A percentile compares a stretch with the other conserved stretches of the same genome.
phyloP scores from a whole-genome alignment of 352 stramenopile species.

The Globisporangium paddicum region DNA sequence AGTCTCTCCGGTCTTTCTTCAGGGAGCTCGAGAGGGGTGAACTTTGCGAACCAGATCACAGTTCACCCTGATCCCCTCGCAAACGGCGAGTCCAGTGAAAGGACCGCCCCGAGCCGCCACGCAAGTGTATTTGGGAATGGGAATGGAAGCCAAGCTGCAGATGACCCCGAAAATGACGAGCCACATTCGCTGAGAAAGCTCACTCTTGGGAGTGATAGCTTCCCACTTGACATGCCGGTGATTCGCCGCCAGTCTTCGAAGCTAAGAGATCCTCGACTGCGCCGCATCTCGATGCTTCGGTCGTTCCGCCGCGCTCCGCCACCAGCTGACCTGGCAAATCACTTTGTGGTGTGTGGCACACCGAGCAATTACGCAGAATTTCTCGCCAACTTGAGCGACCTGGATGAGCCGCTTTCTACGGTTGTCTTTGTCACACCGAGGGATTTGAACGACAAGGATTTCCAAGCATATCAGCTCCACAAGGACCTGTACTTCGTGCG shows the following conservation, averaged over 20 bases:
- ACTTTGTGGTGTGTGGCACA: constrained; percentile 70
- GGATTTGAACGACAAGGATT: constrained; percentile 44
- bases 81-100: background rate
- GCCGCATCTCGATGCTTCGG: constrained; percentile 33
- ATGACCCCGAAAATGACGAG: background rate
- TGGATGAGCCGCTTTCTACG: constrained; percentile 26
- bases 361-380: constrained; percentile 57
- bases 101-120: background rate
- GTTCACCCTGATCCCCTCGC: background rate
- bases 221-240: background rate
- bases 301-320: constrained; percentile 23
- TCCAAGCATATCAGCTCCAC: constrained; percentile 34
- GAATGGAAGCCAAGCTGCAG: background rate
- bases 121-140: background rate
- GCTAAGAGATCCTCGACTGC: constrained; percentile 9
- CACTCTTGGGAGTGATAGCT: background rate
- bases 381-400: constrained; percentile 41
- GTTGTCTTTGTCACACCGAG: constrained; percentile 59
- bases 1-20: background rate
- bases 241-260: constrained; percentile 1
- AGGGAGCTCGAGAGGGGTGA: background rate
- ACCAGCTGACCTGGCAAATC: constrained; percentile 28
- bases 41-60: background rate
- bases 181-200: background rate
- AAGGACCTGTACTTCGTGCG: constrained; percentile 64